Conservation (phyloP, 257 asterid species). For the Catharanthus roseus region DNA sequence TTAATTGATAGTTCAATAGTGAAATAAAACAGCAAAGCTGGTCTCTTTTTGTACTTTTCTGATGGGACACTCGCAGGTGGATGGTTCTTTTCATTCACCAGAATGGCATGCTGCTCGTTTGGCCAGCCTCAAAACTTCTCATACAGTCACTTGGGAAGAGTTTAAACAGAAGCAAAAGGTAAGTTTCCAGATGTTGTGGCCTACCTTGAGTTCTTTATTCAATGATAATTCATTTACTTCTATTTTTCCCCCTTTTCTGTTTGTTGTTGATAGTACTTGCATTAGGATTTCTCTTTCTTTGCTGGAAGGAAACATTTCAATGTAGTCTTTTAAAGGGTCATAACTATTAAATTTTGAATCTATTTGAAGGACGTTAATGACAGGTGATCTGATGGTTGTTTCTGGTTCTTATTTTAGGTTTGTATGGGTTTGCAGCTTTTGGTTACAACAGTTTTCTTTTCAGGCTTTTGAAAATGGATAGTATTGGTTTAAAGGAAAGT, state of each 20-base stretch:
- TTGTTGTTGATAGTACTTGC: neutral
- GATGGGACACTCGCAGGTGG: slow-evolving; percentile 96
- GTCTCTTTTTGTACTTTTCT: slow-evolving; percentile 42
- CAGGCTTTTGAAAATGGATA: neutral
- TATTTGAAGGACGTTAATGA: neutral
- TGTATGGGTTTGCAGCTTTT: neutral
- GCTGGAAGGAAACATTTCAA: neutral
- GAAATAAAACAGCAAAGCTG: slow-evolving; percentile 5
- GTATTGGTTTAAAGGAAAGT: neutral
- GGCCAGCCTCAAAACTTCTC: slow-evolving; percentile 96
- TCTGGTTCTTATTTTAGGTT: neutral
- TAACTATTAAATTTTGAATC: neutral
- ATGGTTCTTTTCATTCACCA: slow-evolving; percentile 99
- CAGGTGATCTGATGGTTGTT: neutral
- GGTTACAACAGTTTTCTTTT: neutral
- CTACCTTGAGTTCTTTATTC: neutral
- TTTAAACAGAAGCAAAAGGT: slow-evolving; percentile 95
- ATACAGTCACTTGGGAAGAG: slow-evolving; percentile 98
- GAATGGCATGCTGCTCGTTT: slow-evolving; percentile 99
- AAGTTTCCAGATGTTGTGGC: slow-evolving; percentile 10
- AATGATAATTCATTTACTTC: neutral
- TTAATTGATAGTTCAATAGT: slow-evolving; percentile 10
- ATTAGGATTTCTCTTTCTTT: neutral
- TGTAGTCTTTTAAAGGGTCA: neutral
- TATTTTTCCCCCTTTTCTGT: neutral